Conservation (phyloP, 345 rosid genomes). For the Bruguiera parviflora region DNA sequence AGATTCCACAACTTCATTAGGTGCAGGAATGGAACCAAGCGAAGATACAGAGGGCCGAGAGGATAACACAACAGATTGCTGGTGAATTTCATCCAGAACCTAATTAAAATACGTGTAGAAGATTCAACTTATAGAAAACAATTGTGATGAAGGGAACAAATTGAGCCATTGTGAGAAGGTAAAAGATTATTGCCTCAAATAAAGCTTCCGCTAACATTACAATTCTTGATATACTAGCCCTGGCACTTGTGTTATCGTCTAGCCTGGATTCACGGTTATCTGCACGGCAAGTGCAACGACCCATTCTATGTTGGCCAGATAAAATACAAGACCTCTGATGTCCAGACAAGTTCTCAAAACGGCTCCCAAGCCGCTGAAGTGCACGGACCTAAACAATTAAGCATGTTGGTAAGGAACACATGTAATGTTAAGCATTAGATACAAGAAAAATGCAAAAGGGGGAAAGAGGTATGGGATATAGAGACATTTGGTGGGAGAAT, state of each 20-base stretch:
- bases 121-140: conserved; percentile 30
- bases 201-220: conserved; percentile 98
- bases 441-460: neutral
- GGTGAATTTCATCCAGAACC: conserved; percentile 99
- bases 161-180: neutral
- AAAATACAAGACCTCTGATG: conserved; percentile 87
- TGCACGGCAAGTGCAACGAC: conserved; percentile 71
- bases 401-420: conserved; percentile 8
- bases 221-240: conserved; percentile 96
- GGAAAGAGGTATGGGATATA: neutral
- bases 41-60: conserved; percentile 84
- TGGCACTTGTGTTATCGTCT: conserved; percentile 63
- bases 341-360: conserved; percentile 81
- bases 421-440: neutral
- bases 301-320: conserved; percentile 80
- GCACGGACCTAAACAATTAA: conserved; percentile 66
- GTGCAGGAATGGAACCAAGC: conserved; percentile 94
- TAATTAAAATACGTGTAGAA: conserved; percentile 32
- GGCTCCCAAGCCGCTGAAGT: conserved; percentile 88
- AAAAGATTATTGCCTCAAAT: conserved; percentile 61
- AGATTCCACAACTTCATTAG: conserved; percentile 78
- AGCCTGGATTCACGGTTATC: conserved; percentile 50
- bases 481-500: neutral
- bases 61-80: conserved; percentile 92
- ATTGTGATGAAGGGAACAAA: neutral